Percentiles rank a stretch among this genome's conserved stretches.
These are phyloP conservation scores for Yarrowia sp. DNA, from an alignment of 805 yeast genomes.

Conservation along the genomic window DNA sequence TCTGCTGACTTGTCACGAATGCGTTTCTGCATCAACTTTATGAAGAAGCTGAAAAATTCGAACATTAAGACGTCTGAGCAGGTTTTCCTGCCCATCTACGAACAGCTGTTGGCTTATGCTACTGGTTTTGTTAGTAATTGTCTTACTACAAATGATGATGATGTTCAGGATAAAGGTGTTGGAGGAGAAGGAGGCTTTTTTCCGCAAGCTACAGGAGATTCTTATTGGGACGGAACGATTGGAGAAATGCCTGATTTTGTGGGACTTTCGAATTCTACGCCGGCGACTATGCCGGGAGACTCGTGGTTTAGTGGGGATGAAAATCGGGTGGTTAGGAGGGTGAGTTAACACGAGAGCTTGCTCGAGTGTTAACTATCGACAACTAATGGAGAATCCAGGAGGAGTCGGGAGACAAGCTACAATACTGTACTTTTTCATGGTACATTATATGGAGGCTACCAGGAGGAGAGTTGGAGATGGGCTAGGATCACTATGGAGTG, in stretches of 20 bases:
- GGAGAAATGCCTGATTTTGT: background rate
- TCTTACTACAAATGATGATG: background rate
- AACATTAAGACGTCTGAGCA: background rate
- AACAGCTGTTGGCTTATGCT: constrained; percentile 8
- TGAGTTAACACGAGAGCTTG: no score
- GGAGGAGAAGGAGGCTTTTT: background rate
- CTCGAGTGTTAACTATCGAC: no score
- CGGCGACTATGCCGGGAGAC: background rate
- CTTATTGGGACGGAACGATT: background rate
- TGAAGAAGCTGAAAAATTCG: background rate
- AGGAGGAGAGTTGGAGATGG: no score
- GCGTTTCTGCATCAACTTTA: background rate
- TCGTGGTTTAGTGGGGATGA: background rate
- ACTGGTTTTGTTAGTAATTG: constrained; percentile 4
- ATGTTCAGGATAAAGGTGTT: background rate
- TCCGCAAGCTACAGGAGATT: background rate
- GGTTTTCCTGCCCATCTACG: background rate
- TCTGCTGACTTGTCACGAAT: background rate
- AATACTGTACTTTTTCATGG: no score
- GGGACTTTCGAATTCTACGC: background rate
- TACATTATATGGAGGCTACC: no score
- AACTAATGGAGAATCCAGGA: no score
- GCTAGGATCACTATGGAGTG: no score
- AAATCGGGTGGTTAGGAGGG: background rate
- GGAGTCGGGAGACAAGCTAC: no score